Percentiles rank a stretch among this genome's conserved stretches.
phyloP scores from a whole-genome alignment of 1,284 basidiomycete genomes.

The Cystobasidium pallidum region DNA sequence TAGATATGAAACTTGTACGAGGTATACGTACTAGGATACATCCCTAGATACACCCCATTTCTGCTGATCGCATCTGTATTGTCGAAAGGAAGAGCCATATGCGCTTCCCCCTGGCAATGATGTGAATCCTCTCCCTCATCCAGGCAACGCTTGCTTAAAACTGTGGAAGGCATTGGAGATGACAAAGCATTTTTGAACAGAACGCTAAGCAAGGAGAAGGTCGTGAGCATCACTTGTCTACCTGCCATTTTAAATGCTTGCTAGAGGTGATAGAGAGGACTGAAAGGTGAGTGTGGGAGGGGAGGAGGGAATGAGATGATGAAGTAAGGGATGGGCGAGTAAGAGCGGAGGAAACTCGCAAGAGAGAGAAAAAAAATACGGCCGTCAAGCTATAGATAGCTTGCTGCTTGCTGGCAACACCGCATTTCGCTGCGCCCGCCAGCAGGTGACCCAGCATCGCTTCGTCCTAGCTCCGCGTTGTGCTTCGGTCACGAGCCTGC shows the following conservation, averaged over 20 bases:
- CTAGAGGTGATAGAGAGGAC: not conserved
- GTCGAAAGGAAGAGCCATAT: not conserved
- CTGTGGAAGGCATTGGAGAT: not conserved
- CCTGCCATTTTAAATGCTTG: not conserved
- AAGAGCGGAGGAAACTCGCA: not conserved
- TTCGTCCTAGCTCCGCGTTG: not conserved
- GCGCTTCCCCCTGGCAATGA: not conserved
- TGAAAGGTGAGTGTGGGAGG: not conserved
- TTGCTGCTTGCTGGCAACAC: not conserved
- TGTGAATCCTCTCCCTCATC: not conserved
- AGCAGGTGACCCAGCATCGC: not conserved
- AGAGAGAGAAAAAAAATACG: not conserved
- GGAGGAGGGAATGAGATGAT: not conserved
- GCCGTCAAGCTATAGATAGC: not conserved
- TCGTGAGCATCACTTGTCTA: not conserved
- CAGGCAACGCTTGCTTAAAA: not conserved
- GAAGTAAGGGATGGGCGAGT: not conserved
- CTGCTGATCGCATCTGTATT: not conserved
- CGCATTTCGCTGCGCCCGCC: not conserved
- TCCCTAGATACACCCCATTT: slow-evolving; percentile 27
- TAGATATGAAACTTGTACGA: not conserved
- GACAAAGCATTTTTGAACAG: not conserved
- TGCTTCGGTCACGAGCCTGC: not conserved
- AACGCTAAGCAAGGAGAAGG: not conserved
- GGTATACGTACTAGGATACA: slow-evolving; percentile 19